These are phyloP conservation scores for Ascochyta fabae DNA, from an alignment of 2,329 filamentous ascomycete genomes.

Conservation along the genomic window DNA sequence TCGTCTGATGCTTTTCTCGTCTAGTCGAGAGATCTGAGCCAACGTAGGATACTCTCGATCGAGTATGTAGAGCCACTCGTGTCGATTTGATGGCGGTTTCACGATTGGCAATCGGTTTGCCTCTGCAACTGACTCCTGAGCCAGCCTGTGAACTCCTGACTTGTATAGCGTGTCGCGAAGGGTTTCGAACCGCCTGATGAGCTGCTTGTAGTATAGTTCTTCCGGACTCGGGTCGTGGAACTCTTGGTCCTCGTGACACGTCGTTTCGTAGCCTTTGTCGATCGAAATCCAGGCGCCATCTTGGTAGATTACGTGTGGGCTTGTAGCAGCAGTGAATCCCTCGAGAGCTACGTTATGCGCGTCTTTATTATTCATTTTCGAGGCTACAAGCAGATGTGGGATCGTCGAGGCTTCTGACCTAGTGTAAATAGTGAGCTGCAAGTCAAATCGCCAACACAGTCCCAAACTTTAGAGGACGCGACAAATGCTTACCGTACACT, in stretches of 20 bases:
- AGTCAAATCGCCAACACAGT: not conserved
- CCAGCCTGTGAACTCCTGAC: conserved; percentile 59
- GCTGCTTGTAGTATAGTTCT: conserved; percentile 70
- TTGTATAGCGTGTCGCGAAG: conserved; percentile 68
- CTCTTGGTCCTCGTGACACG: conserved; percentile 20
- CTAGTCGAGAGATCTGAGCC: conserved; percentile 60
- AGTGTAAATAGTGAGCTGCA: conserved; percentile 30
- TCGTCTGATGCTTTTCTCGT: conserved; percentile 69
- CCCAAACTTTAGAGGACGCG: no score
- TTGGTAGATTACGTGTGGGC: conserved; percentile 69
- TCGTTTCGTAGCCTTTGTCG: conserved; percentile 32
- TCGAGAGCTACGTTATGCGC: conserved; percentile 30
- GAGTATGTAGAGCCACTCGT: conserved; percentile 43
- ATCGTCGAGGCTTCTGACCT: conserved; percentile 79
- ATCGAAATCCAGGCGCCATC: conserved; percentile 79
- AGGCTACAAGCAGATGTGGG: conserved; percentile 71
- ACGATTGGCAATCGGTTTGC: not conserved
- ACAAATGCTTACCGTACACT: conserved; percentile 41
- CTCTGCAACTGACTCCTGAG: conserved; percentile 36
- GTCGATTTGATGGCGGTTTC: conserved; percentile 44
- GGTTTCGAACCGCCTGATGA: conserved; percentile 69
- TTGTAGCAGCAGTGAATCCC: conserved; percentile 57
- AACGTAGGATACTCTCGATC: conserved; percentile 52
- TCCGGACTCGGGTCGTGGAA: conserved; percentile 53
- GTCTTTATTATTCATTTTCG: conserved; percentile 48